Evolutionary conservation across 768 basidiomycete species (phyloP), one percentile per base, ranked within the genome.

Genomic region (Boletus patriciae): DNA sequence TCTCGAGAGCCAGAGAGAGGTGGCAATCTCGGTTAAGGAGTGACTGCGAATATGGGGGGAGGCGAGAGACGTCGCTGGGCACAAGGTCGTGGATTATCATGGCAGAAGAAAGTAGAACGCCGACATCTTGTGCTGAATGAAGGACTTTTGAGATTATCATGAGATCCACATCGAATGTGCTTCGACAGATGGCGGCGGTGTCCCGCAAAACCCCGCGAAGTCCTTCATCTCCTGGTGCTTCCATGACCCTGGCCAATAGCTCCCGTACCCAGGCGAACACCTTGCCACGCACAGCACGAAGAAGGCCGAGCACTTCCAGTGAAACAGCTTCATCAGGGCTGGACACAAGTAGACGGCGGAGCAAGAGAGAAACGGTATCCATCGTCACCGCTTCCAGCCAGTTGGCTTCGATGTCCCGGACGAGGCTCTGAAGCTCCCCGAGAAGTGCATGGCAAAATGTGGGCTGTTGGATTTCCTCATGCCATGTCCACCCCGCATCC

Each of bases 371-470:
- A 27, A 74, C 68, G 9, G 69, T 78, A 54, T 66, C 56, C 50
- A 77, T 59, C 0, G 74, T 63, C 34, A 63, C 52, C 0, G 59
- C 59, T 61, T 74, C 68, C 37, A 71, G 63, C 80, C 82, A 82
- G 54, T 78, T 83, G 6, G 55, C 69, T 54, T 70, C 61, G n/a
- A 81, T 60, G 31, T 66, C 69, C 31, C 46, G 56, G 19, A 80
- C 50, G 15, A 78, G 63, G 15, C 62, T 58, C n/a, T 70, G 64
- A 6, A 78, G 58, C 51, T 77, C 76, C 15, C 41, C 58, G 1
- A 82, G 52, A 11, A 83, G 60, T 3, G 64, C 65, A 5, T 19
- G 1, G 21, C 75, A 68, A 50, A 81, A 83, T 7, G 66, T 46
- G 3, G 61, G 25, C 16, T 66, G 19, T 5, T 49, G 47, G 7